Conservation (phyloP, 768 basidiomycete species). For the Leccinum subgranulosum region DNA sequence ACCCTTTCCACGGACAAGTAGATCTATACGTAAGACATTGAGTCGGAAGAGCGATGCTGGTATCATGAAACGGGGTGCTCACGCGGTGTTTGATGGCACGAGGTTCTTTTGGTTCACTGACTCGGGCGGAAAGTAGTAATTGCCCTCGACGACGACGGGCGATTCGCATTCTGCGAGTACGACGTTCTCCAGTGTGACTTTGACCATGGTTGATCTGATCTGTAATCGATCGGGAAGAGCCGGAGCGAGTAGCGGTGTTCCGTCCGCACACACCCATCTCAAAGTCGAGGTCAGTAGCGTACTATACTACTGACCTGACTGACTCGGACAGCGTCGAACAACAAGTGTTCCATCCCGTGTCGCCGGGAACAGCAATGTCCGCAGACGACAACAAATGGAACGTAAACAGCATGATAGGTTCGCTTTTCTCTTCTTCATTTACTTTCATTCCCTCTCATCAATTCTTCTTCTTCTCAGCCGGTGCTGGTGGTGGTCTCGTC, state of each 20-base stretch:
- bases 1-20: constrained; percentile 75
- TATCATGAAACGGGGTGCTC: constrained; percentile 15
- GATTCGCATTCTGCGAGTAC: constrained; percentile 56
- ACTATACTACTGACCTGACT: no score
- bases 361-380: constrained; percentile 68
- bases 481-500: constrained; percentile 92
- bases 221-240: constrained; percentile 19
- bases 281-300: background rate
- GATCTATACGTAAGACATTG: constrained; percentile 34
- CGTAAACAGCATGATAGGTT: constrained; percentile 80
- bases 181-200: constrained; percentile 47
- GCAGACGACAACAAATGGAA: constrained; percentile 60
- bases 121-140: constrained; percentile 70
- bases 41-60: background rate
- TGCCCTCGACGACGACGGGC: constrained; percentile 60
- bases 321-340: no score
- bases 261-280: background rate
- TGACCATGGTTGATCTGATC: constrained; percentile 34
- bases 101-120: constrained; percentile 47
- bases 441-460: background rate
- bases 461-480: constrained; percentile 48
- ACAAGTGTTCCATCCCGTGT: constrained; percentile 37
- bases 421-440: background rate
- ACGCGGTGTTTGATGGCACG: constrained; percentile 52
- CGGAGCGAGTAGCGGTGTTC: constrained; percentile 1